These are phyloP conservation scores for Talaromyces liani DNA, from an alignment of 495 filamentous ascomycete genomes.

Conservation along the genomic window DNA sequence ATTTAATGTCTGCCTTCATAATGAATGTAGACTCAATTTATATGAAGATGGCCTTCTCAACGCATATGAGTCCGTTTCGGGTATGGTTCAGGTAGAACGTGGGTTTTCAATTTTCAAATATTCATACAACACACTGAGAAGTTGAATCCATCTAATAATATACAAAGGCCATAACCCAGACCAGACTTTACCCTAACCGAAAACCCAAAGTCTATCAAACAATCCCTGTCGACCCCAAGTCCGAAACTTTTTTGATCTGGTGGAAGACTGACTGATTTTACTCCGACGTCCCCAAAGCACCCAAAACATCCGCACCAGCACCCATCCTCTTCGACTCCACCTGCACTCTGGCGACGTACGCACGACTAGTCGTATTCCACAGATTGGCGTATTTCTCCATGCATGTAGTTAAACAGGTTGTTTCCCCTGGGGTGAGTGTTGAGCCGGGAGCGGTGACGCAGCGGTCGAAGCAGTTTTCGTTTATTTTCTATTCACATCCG, in stretches of 20 bases:
- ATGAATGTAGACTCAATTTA: neutral
- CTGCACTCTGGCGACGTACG: conserved; percentile 69
- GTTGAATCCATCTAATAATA: neutral
- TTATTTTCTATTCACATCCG: too few relatives aligned
- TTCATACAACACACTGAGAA: neutral
- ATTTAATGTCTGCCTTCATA: too few relatives aligned
- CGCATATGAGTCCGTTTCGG: too few relatives aligned
- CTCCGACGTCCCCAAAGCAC: neutral
- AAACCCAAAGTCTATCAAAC: neutral
- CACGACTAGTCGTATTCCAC: conserved; percentile 78
- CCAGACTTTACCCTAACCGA: neutral
- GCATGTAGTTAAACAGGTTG: conserved; percentile 74
- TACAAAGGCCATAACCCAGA: neutral
- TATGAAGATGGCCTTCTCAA: neutral
- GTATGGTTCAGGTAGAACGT: too few relatives aligned
- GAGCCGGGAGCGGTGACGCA: conserved; percentile 81
- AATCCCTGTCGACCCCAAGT: too few relatives aligned
- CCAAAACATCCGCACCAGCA: conserved; percentile 9
- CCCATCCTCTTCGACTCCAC: conserved; percentile 42
- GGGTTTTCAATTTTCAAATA: too few relatives aligned
- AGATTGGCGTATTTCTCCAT: conserved; percentile 96
- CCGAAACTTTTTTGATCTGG: neutral
- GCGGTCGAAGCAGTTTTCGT: conserved; percentile 92
- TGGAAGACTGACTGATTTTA: neutral
- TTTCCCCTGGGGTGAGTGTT: conserved; percentile 63